Base-by-base conservation (phyloP, 2,329 filamentous ascomycete species). In the Neofusicoccum umdonicola region DNA sequence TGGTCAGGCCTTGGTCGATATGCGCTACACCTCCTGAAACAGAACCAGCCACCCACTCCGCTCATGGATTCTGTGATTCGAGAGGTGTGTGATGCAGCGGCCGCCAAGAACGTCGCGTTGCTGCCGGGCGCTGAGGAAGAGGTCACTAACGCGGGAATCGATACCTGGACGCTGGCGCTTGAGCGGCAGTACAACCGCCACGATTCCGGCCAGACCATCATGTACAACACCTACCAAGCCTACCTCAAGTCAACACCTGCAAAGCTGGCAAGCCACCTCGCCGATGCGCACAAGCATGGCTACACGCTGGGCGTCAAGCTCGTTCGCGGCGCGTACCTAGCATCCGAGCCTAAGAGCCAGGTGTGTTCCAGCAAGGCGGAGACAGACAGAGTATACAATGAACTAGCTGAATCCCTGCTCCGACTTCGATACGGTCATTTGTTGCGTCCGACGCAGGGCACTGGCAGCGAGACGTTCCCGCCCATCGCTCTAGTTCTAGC, bases 101-200 rank as follows among this genome's bases (percentile, higher is more conserved):
- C 86, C 2, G 80, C 85, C 42, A 87, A 88, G 60, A 87, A 88
- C 27, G 87, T 96, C 2, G 84, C 87, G 3, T 83, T 97, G 1
- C 85, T 96, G 2, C 92, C 96, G 67, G 92, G 96, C 68, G 93
- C 92, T 1, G 93, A 97, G 78, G 92, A 96, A 76, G 88, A 89
- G 64, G 84, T 86, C 63, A 84, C 95, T 35, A 91, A 96, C 78
- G 80, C 84, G 1, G 77, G 79, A 2, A 85, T 85, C 66, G 83
- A 85, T 68, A 67, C 73, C 17, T 85, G 83, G 83, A 81, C 82
- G 7, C 78, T 84, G 66, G 79, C 80, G 57, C 77, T 85, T 52
- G 84, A 85, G 80, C 79, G 83, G 39, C 79, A 79, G 66, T 83
- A 80, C 72, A 86, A 85, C 71, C 72, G 70, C 0, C 77, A 76